Evolutionary conservation across 2,329 filamentous ascomycete species (phyloP).

Genomic region (Fusarium sp.): DNA sequence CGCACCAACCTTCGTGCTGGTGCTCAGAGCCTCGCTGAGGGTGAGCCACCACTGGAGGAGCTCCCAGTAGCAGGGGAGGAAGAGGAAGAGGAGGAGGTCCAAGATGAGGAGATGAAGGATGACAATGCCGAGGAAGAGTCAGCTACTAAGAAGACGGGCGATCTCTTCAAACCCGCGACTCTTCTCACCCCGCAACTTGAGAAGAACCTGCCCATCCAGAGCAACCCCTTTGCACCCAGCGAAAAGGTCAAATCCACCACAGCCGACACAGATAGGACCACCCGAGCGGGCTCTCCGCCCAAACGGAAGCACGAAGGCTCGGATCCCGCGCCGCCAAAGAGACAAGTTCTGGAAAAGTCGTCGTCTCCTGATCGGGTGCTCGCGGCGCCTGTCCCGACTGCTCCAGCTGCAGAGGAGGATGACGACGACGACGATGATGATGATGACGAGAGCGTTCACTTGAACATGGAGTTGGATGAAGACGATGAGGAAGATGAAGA

Average conservation of each 20-base stretch:
- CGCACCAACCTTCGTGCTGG: conserved; percentile 65
- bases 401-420: conserved; percentile 34
- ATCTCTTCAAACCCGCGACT: conserved; percentile 33
- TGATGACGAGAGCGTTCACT: conserved; percentile 66
- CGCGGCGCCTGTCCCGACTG: conserved; percentile 24
- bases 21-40: conserved; percentile 36
- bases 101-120: conserved; percentile 51
- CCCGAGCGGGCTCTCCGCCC: conserved; percentile 43
- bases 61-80: conserved; percentile 41
- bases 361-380: conserved; percentile 32
- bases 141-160: conserved; percentile 24
- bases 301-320: conserved; percentile 55
- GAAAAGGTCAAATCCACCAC: conserved; percentile 28
- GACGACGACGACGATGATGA: conserved; percentile 49
- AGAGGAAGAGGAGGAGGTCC: conserved; percentile 52
- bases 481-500: conserved; percentile 51
- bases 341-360: conserved; percentile 52
- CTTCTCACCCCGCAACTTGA: conserved; percentile 35
- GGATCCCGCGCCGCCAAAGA: conserved; percentile 51
- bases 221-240: conserved; percentile 50
- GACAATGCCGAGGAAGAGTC: conserved; percentile 51
- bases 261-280: conserved; percentile 20
- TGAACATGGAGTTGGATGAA: conserved; percentile 69
- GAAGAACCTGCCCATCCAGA: conserved; percentile 43
- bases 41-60: conserved; percentile 34